Base-by-base conservation (phyloP, 208 protist genomes). In the Herpetomonas tarakana region DNA sequence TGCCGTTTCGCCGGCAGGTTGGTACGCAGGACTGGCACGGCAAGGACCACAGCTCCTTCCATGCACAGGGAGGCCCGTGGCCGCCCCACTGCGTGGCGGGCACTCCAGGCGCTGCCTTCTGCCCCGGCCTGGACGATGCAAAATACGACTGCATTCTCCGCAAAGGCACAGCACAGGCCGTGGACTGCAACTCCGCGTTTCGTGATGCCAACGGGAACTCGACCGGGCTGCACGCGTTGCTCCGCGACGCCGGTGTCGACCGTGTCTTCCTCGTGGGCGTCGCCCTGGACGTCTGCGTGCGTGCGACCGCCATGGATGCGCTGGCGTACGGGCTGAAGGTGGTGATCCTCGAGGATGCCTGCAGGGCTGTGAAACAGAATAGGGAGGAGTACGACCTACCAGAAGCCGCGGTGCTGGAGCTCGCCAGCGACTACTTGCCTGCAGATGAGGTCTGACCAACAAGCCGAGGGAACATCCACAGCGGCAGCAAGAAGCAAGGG, bases 101-200 rank as follows among this genome's bases (percentile, higher is more conserved):
- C 25, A 81, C 63, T 0, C 2, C 16, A 4, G 82, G 86, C 11
- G 76, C 82, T 25, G 69, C 52, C 9, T 63, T 89, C 4, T 70
- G 86, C 56, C 0, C 61, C 1, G 58, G 44, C 12, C 57, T 90
- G 26, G 14, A 65, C 52, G 59, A 56, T 9, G 28, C 31, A 1
- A 52, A 28, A 29, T 44, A 82, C 14, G 51, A 65, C n/a, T 27
- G 57, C 26, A 30, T 76, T 0, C 9, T 88, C 1, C 79, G 67
- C 29, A 88, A 90, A 50, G 79, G 74, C 7, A 65, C 30, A 2
- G 41, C 47, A 22, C 29, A 39, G 24, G 58, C 49, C 19, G 47
- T 56, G 0, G 86, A 89, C 47, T 81, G 79, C 68, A 86, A 88
- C 69, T 89, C 86, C n/a, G 76, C 71, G 16, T 88, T 89, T 59